Evolutionary conservation across 2,329 filamentous ascomycete genomes (phyloP).

Genomic region (Aspergillus puulaauensis): DNA sequence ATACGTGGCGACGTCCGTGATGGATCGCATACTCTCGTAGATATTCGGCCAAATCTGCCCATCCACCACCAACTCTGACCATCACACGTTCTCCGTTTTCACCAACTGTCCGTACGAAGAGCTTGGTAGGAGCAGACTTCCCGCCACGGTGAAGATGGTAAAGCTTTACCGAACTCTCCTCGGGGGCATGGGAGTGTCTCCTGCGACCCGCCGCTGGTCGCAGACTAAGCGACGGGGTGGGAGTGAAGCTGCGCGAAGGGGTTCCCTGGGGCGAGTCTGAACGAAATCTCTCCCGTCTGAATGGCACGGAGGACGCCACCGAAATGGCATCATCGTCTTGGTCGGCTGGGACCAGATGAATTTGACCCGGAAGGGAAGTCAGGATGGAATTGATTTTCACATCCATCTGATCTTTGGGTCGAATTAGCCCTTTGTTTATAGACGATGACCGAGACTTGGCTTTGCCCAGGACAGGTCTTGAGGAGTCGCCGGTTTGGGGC

Average conservation of each 20-base stretch:
- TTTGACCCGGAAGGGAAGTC: conserved; percentile 73
- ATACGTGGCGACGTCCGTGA: conserved; percentile 71
- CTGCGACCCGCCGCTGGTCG: conserved; percentile 54
- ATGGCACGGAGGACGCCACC: conserved; percentile 33
- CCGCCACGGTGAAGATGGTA: conserved; percentile 87
- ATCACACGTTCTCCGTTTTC: conserved; percentile 90
- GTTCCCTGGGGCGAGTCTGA: conserved; percentile 35
- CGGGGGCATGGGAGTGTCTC: conserved; percentile 38
- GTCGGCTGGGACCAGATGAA: conserved; percentile 64
- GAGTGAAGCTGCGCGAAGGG: conserved; percentile 52
- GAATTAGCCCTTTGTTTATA: conserved; percentile 40
- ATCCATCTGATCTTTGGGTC: conserved; percentile 68
- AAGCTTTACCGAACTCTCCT: conserved; percentile 76
- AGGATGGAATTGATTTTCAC: conserved; percentile 79
- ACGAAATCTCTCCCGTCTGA: conserved; percentile 42
- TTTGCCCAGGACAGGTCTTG: conserved; percentile 3
- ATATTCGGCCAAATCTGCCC: conserved; percentile 95
- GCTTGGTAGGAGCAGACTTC: conserved; percentile 84
- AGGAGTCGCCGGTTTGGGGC: conserved; percentile 17
- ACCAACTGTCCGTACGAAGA: conserved; percentile 90
- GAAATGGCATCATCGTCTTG: conserved; percentile 33
- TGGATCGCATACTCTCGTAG: conserved; percentile 90
- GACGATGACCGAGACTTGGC: conserved; percentile 36
- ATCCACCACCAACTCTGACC: conserved; percentile 97
- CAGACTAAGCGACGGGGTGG: conserved; percentile 67